phyloP scores from a whole-genome alignment of 140 eudicot species.

The Flaveria floridana region DNA sequence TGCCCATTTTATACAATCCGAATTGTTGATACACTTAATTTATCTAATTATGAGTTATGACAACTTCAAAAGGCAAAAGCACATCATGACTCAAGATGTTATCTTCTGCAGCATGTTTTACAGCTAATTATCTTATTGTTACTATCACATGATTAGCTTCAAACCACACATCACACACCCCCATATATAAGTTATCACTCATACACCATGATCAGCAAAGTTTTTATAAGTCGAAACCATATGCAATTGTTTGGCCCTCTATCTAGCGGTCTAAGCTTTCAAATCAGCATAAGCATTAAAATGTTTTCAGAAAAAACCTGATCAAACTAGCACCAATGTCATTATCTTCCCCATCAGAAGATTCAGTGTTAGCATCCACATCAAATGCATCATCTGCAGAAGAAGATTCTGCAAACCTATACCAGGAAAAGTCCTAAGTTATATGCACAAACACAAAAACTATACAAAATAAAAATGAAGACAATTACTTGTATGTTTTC shows the following conservation, averaged over 20 bases:
- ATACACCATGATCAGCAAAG: slow-evolving; percentile 13
- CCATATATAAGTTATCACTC: slow-evolving; percentile 20
- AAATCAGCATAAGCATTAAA: slow-evolving; percentile 23
- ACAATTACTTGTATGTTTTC: slow-evolving; percentile 58
- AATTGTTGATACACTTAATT: not conserved
- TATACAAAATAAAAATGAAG: slow-evolving; percentile 25
- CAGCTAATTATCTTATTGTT: slow-evolving; percentile 1
- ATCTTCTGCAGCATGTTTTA: not conserved
- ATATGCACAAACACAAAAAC: slow-evolving; percentile 15
- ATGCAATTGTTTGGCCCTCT: slow-evolving; percentile 19
- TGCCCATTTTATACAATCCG: no score
- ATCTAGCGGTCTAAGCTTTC: slow-evolving; percentile 4
- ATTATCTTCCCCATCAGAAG: slow-evolving; percentile 53
- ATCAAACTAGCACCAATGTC: slow-evolving; percentile 41
- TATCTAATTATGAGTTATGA: not conserved
- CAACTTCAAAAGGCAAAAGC: not conserved
- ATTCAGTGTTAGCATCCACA: slow-evolving; percentile 39
- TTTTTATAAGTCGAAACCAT: not conserved
- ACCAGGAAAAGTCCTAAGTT: slow-evolving; percentile 9
- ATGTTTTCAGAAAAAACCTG: slow-evolving; percentile 27
- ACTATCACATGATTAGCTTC: not conserved
- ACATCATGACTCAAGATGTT: slow-evolving; percentile 5
- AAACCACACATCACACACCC: not conserved
- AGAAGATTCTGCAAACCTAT: slow-evolving; percentile 78
- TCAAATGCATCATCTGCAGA: slow-evolving; percentile 69